Evolutionary conservation across 2,329 filamentous ascomycete genomes (phyloP).

Genomic region (Macrophomina tecta): DNA sequence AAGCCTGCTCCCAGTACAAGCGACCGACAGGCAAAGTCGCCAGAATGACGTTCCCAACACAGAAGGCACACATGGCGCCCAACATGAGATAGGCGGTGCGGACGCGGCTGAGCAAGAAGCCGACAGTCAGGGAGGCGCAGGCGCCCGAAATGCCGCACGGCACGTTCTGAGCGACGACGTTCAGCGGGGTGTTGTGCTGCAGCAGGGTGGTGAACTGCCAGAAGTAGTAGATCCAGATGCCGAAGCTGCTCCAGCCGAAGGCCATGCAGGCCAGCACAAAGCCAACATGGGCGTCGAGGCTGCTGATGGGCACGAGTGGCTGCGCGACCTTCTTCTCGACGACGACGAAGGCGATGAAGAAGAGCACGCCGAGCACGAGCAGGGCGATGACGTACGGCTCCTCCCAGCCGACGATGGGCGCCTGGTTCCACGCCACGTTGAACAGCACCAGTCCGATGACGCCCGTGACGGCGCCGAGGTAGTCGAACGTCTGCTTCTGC

Average conservation of each 20-base stretch:
- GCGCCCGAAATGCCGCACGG: constrained; percentile 40
- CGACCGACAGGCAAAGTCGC: constrained; percentile 49
- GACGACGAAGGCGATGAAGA: constrained; percentile 63
- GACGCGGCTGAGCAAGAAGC: constrained; percentile 39
- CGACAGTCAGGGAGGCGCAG: constrained; percentile 42
- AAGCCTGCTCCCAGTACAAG: constrained; percentile 51
- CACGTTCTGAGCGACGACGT: constrained; percentile 36
- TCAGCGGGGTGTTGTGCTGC: constrained; percentile 36
- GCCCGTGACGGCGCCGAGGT: constrained; percentile 56
- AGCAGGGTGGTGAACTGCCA: constrained; percentile 39
- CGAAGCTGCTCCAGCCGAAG: constrained; percentile 48
- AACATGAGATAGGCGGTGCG: constrained; percentile 41
- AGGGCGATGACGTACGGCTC: constrained; percentile 62
- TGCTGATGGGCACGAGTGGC: constrained; percentile 65
- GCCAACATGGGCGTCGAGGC: constrained; percentile 53
- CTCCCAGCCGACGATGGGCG: constrained; percentile 64
- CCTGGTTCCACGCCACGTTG: constrained; percentile 73
- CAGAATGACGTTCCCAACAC: constrained; percentile 46
- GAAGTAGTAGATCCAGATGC: constrained; percentile 42
- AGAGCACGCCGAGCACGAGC: constrained; percentile 62
- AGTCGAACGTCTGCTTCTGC: constrained; percentile 47
- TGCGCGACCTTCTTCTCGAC: constrained; percentile 52
- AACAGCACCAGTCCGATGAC: constrained; percentile 64
- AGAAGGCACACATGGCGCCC: constrained; percentile 40
- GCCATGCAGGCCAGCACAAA: constrained; percentile 64